A percentile compares a stretch with the other conserved stretches of the same genome.
These are phyloP conservation scores for Exophiala spinifera DNA, from an alignment of 2,329 filamentous ascomycete species.

Conservation along the genomic window DNA sequence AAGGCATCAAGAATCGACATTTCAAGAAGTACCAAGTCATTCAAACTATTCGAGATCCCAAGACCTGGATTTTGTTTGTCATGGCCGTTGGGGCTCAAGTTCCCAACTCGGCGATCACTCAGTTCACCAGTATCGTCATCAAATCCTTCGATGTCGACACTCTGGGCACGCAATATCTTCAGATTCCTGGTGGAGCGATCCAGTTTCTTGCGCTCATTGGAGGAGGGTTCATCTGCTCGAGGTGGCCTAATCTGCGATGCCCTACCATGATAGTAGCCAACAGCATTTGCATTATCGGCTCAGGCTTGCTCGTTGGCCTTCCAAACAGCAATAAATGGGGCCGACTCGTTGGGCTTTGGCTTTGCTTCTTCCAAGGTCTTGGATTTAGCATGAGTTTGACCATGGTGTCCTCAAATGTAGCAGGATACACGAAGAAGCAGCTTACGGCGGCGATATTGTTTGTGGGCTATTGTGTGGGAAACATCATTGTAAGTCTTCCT, in stretches of 20 bases:
- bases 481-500: constrained; percentile 41
- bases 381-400: constrained; percentile 55
- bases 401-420: constrained; percentile 53
- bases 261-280: constrained; percentile 57
- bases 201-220: constrained; percentile 54
- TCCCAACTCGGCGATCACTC: constrained; percentile 55
- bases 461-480: constrained; percentile 54
- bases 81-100: constrained; percentile 54
- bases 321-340: constrained; percentile 55
- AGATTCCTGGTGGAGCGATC: constrained; percentile 59
- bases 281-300: constrained; percentile 53
- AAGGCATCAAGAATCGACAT: constrained; percentile 54
- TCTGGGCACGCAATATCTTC: constrained; percentile 55
- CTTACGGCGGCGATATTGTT: constrained; percentile 53
- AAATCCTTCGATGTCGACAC: constrained; percentile 49
- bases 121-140: constrained; percentile 50
- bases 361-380: constrained; percentile 55
- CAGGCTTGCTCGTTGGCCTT: constrained; percentile 52
- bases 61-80: constrained; percentile 59
- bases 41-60: constrained; percentile 52
- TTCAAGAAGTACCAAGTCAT: constrained; percentile 48
- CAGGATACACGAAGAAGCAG: constrained; percentile 56
- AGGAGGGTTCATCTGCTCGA: constrained; percentile 52
- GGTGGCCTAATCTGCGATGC: constrained; percentile 50
- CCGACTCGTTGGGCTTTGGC: constrained; percentile 55